Percentiles rank a stretch among this genome's conserved stretches.
phyloP scores from a whole-genome alignment of 257 asterid genomes.

The Solanum appendiculatum region DNA sequence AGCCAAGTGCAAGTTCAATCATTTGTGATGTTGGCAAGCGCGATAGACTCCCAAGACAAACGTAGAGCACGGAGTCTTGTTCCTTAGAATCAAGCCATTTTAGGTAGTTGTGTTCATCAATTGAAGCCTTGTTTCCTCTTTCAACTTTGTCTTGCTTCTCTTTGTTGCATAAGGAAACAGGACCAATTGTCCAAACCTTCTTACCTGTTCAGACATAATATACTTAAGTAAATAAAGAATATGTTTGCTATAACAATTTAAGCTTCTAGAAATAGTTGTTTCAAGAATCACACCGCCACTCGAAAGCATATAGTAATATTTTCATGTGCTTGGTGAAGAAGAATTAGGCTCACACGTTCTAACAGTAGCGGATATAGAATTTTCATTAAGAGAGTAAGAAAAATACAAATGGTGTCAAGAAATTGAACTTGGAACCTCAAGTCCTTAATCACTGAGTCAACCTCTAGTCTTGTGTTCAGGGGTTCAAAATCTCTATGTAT shows the following conservation, averaged over 20 bases:
- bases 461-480: background rate
- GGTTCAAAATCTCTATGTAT: too few relatives aligned
- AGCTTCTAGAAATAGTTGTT: background rate
- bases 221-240: background rate
- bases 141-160: background rate
- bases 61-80: background rate
- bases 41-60: background rate
- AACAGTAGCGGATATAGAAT: background rate
- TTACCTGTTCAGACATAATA: background rate
- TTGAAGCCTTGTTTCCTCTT: background rate
- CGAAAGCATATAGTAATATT: background rate
- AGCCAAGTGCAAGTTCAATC: background rate
- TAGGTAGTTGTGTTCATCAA: background rate
- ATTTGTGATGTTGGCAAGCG: background rate
- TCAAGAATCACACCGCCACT: background rate
- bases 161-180: background rate
- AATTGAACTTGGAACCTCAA: background rate
- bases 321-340: background rate
- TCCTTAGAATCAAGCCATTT: background rate
- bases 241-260: rapidly evolving
- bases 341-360: background rate
- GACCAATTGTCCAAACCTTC: background rate
- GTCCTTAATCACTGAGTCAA: background rate
- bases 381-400: too few relatives aligned
- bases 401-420: background rate